Evolutionary conservation across 352 stramenopile species (phyloP).

Genomic region (Pythium brachiatum): DNA sequence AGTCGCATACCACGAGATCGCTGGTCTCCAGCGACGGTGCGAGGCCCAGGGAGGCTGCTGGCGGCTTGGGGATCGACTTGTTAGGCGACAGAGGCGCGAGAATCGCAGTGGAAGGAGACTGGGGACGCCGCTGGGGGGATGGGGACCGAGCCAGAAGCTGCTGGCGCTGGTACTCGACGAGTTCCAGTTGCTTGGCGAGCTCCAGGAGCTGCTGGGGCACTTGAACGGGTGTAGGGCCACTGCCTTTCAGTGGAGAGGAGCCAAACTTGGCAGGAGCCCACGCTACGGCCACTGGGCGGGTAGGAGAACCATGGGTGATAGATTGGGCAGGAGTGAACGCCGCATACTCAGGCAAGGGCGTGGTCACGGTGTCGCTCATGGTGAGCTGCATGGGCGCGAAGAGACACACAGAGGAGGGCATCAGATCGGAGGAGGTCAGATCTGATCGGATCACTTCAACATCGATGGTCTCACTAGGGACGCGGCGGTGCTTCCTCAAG

Average conservation of each 20-base stretch:
- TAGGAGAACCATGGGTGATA: background rate
- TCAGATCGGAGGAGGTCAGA: background rate
- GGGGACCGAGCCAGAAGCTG: slow-evolving; percentile 10
- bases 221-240: too few relatives aligned
- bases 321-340: too few relatives aligned
- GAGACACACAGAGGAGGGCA: background rate
- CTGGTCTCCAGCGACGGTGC: slow-evolving; percentile 13
- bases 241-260: background rate
- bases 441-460: slow-evolving; percentile 2
- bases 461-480: background rate
- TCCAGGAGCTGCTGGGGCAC: slow-evolving; percentile 18
- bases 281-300: background rate
- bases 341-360: too few relatives aligned
- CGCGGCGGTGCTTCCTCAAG: background rate
- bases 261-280: slow-evolving; percentile 17
- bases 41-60: slow-evolving; percentile 10
- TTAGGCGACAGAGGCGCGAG: background rate
- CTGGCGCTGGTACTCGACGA: slow-evolving; percentile 25
- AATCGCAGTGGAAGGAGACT: slow-evolving; percentile 14
- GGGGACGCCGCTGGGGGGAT: slow-evolving; percentile 3
- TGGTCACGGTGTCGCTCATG: too few relatives aligned
- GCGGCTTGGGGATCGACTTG: background rate
- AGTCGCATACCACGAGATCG: slow-evolving; percentile 18
- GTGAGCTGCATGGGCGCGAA: background rate
- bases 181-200: slow-evolving; percentile 24